A percentile compares a stretch with the other conserved stretches of the same genome.
Conservation (phyloP, 2,329 filamentous ascomycete genomes). For the Pseudogymnoascus destructans region DNA sequence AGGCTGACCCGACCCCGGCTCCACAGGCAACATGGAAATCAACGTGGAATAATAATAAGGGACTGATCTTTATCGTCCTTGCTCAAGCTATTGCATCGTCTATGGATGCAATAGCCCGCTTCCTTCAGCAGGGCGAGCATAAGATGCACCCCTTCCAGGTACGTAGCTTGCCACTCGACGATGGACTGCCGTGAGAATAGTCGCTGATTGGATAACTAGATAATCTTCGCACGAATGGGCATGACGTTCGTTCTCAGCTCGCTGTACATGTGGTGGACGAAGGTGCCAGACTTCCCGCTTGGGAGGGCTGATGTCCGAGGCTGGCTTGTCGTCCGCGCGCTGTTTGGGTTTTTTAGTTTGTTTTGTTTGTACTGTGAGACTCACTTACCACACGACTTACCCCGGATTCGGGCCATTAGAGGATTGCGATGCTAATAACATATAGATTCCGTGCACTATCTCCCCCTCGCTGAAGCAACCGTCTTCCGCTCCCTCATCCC, state of each 20-base stretch:
- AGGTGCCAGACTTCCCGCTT: slow-evolving; percentile 57
- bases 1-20: not conserved
- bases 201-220: slow-evolving; percentile 24
- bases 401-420: not conserved
- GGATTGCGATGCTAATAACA: not conserved
- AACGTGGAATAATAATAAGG: slow-evolving; percentile 55
- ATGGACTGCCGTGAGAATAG: not conserved
- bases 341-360: slow-evolving; percentile 63
- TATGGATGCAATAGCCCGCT: slow-evolving; percentile 73
- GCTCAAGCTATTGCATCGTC: slow-evolving; percentile 68
- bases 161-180: slow-evolving; percentile 17
- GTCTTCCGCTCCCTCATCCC: slow-evolving; percentile 82
- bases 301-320: slow-evolving; percentile 53
- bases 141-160: slow-evolving; percentile 77
- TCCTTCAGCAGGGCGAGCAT: slow-evolving; percentile 59
- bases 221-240: slow-evolving; percentile 24
- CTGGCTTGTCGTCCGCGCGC: slow-evolving; percentile 54
- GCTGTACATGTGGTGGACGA: slow-evolving; percentile 61
- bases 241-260: slow-evolving; percentile 21
- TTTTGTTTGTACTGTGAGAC: slow-evolving; percentile 39
- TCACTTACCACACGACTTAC: not conserved
- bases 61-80: slow-evolving; percentile 57
- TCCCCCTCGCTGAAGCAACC: slow-evolving; percentile 76
- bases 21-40: slow-evolving; percentile 11
- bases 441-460: slow-evolving; percentile 42